These are phyloP conservation scores for Martiniozyma abietophila DNA, from an alignment of 805 yeast genomes.

Conservation along the genomic window DNA sequence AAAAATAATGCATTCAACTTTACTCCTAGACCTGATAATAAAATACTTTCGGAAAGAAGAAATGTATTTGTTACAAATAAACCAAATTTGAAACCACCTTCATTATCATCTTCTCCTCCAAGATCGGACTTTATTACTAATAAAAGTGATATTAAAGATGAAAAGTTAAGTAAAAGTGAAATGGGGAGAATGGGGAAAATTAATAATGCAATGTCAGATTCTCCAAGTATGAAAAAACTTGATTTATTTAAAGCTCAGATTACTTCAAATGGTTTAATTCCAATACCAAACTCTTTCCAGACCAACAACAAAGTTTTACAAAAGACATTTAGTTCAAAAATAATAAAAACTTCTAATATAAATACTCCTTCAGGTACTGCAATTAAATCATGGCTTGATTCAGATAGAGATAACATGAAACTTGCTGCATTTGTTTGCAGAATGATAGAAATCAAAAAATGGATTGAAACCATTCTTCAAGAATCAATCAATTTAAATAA, in stretches of 20 bases:
- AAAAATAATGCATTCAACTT: slow-evolving; percentile 20
- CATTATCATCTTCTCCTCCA: too few species aligned
- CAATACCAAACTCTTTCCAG: not conserved
- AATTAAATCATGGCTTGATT: slow-evolving; percentile 21
- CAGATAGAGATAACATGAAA: slow-evolving; percentile 21
- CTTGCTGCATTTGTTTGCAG: slow-evolving; percentile 44
- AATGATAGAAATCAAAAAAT: slow-evolving; percentile 38
- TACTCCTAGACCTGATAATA: slow-evolving; percentile 18
- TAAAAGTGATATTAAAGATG: slow-evolving; percentile 10
- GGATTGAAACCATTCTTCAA: slow-evolving; percentile 34
- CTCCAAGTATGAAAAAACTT: slow-evolving; percentile 29
- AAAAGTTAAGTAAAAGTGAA: slow-evolving; percentile 21
- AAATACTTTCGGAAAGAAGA: slow-evolving; percentile 1
- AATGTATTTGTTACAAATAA: slow-evolving; percentile 7
- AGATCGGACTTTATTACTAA: too few species aligned
- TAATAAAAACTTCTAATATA: slow-evolving; percentile 3
- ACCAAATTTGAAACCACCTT: slow-evolving; percentile 10
- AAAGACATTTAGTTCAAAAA: slow-evolving; percentile 8
- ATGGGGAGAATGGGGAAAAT: slow-evolving; percentile 25
- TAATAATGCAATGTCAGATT: slow-evolving; percentile 26
- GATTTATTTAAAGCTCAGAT: slow-evolving; percentile 24
- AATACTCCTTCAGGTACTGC: slow-evolving; percentile 6
- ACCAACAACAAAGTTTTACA: too few species aligned
- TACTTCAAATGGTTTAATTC: slow-evolving; percentile 12
- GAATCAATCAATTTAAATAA: slow-evolving; percentile 21